Base-by-base conservation (phyloP, 2,329 filamentous ascomycete genomes). In the Beauveria brongniartii region DNA sequence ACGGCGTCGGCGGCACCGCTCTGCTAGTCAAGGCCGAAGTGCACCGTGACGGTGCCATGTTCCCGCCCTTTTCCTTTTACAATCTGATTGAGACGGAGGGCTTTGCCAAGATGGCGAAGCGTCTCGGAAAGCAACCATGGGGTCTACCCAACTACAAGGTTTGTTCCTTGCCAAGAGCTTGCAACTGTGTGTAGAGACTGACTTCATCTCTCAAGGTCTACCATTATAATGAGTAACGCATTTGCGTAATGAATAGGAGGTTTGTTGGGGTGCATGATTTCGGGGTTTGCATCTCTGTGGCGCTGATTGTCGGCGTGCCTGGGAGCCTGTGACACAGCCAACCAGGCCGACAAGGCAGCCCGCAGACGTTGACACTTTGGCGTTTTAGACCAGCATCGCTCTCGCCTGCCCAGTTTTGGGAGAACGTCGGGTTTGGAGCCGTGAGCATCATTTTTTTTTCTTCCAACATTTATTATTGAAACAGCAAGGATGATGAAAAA, bases 101-200 rank as follows among this genome's bases (percentile, higher is more conserved):
- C 0, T 99, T 99, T 70, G 92, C 94, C 20, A 96, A 93, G 77
- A 99, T 99, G 94, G 92, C 92, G 14, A 88, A 85, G 72, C 81
- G 94, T 65, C 74, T 99, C 70, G 92, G 92, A 54, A 97, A 92
- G 87, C 82, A 88, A 64, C 84, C 90, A 62, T 91, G 82, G 67
- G 94, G 94, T n/a, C 77, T 97, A 70, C 94, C 94, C 47, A 96
- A 97, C 77, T 99, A 99, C 77, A 92, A 93, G 81, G 94, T 97
- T 77, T 72, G 84, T 76, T 76, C 9, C 18, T 51, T 46, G 3
- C 44, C 52, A 54, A 28, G 2, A 37, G n/a, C n/a, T 18, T 28
- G 43, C 20, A 20, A 12, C 10, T 22, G 20, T 18, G 7, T 18
- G 8, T 12, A 26, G 20, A 18, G 43, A 10, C 52, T 55, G 12